Conservation (phyloP, 805 yeast genomes). For the Teunomyces pallodes region DNA sequence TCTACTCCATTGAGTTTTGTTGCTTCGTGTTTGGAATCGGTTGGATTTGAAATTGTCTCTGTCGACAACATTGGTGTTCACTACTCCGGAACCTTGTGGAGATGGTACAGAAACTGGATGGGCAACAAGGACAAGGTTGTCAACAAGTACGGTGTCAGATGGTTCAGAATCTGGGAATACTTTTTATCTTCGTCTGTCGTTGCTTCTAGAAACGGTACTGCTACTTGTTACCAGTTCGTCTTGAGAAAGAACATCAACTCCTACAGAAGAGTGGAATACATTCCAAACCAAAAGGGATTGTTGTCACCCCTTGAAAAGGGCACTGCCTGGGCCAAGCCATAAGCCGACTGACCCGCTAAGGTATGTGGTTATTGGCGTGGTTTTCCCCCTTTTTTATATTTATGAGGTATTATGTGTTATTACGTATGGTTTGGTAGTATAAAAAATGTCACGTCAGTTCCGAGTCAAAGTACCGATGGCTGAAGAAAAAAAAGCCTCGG, state of each 20-base stretch:
- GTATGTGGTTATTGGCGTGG: neutral
- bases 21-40: conserved; percentile 68
- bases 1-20: conserved; percentile 90
- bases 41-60: conserved; percentile 82
- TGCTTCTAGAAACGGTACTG: conserved; percentile 89
- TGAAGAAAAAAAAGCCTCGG: neutral
- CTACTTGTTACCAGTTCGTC: conserved; percentile 87
- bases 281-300: conserved; percentile 76
- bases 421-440: neutral
- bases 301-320: conserved; percentile 56
- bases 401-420: neutral
- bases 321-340: conserved; percentile 53
- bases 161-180: conserved; percentile 94
- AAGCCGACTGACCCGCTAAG: conserved; percentile 2
- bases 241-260: conserved; percentile 87
- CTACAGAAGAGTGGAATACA: conserved; percentile 77
- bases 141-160: conserved; percentile 79
- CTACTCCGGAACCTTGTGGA: conserved; percentile 87
- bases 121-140: conserved; percentile 74
- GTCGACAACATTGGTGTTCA: conserved; percentile 90
- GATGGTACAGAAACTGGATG: conserved; percentile 94
- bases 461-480: neutral
- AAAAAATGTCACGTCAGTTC: neutral
- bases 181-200: conserved; percentile 81
- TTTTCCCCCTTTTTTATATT: neutral